Evolutionary conservation across 768 basidiomycete genomes (phyloP).

Genomic region (Mycena leptocephala): DNA sequence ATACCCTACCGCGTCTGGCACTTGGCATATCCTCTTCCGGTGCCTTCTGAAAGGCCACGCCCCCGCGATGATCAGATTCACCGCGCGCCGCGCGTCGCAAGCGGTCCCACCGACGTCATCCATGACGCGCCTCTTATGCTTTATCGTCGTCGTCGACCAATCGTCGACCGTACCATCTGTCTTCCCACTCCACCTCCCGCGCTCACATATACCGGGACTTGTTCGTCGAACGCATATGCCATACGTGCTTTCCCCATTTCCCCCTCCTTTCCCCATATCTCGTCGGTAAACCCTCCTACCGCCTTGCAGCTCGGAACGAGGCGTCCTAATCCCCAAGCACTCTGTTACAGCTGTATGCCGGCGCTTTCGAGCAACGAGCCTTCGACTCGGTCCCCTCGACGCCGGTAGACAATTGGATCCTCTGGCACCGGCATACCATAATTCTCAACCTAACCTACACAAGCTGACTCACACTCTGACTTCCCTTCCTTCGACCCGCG

Average conservation of each 20-base stretch:
- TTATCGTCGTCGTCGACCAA: background rate
- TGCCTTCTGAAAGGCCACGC: background rate
- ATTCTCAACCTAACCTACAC: background rate
- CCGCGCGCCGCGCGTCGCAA: background rate
- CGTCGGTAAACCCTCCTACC: background rate
- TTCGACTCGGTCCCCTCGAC: background rate
- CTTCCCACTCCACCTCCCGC: slow-evolving; percentile 4
- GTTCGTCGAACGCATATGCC: background rate
- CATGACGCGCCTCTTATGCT: slow-evolving; percentile 1
- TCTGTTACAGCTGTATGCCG: background rate
- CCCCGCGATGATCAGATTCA: background rate
- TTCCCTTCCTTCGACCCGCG: background rate
- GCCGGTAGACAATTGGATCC: background rate
- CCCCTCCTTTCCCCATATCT: background rate
- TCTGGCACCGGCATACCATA: no score
- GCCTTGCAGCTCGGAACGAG: background rate
- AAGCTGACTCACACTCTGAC: background rate
- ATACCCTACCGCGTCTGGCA: background rate
- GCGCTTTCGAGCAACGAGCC: no score
- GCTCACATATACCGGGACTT: background rate
- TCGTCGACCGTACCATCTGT: no score
- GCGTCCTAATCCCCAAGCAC: no score
- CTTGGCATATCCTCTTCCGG: background rate
- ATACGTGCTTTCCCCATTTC: background rate
- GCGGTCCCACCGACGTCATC: slow-evolving; percentile 10